Evolutionary conservation across 2,329 filamentous ascomycete species (phyloP).

Genomic region (Diaporthe humulicola): DNA sequence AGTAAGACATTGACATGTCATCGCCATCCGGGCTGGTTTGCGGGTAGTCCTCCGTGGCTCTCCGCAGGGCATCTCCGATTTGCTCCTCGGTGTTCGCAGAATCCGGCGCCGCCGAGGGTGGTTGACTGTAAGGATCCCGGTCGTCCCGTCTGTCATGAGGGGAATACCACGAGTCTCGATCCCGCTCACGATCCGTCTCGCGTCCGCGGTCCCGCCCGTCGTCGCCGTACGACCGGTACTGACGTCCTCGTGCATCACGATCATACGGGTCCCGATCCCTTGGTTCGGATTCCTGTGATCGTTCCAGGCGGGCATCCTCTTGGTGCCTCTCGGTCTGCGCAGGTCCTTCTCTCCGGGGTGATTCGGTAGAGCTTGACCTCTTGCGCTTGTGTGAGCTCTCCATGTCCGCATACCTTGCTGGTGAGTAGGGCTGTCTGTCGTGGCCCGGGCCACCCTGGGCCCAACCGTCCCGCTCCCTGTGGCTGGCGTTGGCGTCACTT

Average conservation of each 20-base stretch:
- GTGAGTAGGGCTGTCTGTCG: slow-evolving; percentile 58
- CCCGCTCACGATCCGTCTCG: slow-evolving; percentile 51
- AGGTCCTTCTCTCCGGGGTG: slow-evolving; percentile 51
- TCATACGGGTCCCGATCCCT: slow-evolving; percentile 40
- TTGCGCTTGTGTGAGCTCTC: slow-evolving; percentile 75
- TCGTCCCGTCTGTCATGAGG: slow-evolving; percentile 61
- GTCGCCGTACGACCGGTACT: slow-evolving; percentile 60
- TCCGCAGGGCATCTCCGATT: slow-evolving; percentile 58
- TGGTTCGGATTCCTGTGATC: slow-evolving; percentile 42
- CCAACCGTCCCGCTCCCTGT: slow-evolving; percentile 57
- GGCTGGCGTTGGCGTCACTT: slow-evolving; percentile 47
- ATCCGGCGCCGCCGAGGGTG: slow-evolving; percentile 59
- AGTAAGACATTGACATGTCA: slow-evolving; percentile 57
- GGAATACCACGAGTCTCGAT: slow-evolving; percentile 64
- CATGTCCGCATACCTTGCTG: slow-evolving; percentile 56
- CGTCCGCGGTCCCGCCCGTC: slow-evolving; percentile 58
- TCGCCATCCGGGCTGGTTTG: slow-evolving; percentile 69
- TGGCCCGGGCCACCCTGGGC: slow-evolving; percentile 49
- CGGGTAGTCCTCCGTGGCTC: slow-evolving; percentile 63
- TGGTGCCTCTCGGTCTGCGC: slow-evolving; percentile 49
- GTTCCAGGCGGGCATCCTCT: slow-evolving; percentile 48
- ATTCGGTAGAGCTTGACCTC: slow-evolving; percentile 74
- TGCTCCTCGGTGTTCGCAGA: slow-evolving; percentile 66
- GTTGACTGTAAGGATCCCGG: slow-evolving; percentile 60
- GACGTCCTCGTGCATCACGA: slow-evolving; percentile 47